Percentiles rank a stretch among this genome's conserved stretches.
These are phyloP conservation scores for Candida khao-thaluensis DNA, from an alignment of 805 yeast genomes.

Conservation along the genomic window DNA sequence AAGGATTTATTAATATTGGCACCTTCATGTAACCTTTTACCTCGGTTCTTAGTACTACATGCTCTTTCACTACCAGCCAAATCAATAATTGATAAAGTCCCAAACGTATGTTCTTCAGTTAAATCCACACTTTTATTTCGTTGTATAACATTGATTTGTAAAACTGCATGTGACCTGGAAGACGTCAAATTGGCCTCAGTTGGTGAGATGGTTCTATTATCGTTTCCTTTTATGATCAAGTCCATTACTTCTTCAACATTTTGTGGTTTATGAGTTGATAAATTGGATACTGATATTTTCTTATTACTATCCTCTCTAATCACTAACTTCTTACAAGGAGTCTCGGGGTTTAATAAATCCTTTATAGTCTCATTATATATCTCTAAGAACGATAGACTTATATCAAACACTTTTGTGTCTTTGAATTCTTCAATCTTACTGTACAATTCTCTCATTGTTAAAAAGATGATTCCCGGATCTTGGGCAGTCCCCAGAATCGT, in stretches of 20 bases:
- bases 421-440: conserved; percentile 52
- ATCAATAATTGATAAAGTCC: conserved; percentile 85
- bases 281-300: conserved; percentile 67
- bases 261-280: conserved; percentile 60
- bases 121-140: conserved; percentile 59
- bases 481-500: conserved; percentile 77
- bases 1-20: conserved; percentile 90
- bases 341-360: conserved; percentile 68
- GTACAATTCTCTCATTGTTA: conserved; percentile 76
- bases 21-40: conserved; percentile 80
- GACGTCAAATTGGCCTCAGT: conserved; percentile 91
- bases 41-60: conserved; percentile 81
- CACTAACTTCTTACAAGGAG: conserved; percentile 44
- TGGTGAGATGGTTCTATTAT: conserved; percentile 76
- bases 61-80: conserved; percentile 96
- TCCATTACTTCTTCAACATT: conserved; percentile 77
- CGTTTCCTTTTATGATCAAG: conserved; percentile 67
- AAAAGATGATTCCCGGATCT: conserved; percentile 75
- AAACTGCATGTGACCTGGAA: conserved; percentile 90
- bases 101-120: conserved; percentile 66
- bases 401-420: conserved; percentile 57
- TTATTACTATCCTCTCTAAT: conserved; percentile 71
- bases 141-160: conserved; percentile 74
- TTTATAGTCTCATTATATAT: conserved; percentile 88
- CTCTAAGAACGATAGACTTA: conserved; percentile 74